Conservation (phyloP, 352 stramenopile species). For the Phytophthora aleatoria region DNA sequence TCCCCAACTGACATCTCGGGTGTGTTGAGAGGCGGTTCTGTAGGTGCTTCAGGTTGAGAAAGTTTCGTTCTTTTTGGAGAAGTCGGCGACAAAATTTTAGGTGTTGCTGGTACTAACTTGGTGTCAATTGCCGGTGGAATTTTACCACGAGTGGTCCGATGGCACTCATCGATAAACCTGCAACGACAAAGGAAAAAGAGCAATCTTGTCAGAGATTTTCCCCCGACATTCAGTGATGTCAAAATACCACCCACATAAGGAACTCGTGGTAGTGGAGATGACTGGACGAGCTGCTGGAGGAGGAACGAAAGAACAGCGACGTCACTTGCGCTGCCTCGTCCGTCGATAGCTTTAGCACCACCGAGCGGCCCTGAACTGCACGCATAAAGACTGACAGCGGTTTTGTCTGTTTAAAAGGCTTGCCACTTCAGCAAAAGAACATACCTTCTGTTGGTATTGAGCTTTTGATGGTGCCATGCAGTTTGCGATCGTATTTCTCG, state of each 20-base stretch:
- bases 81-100: neutral
- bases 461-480: slow-evolving; percentile 33
- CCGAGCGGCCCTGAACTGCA: slow-evolving; percentile 34
- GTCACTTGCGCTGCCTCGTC: slow-evolving; percentile 43
- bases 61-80: slow-evolving; percentile 4
- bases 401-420: neutral
- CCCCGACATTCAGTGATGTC: neutral
- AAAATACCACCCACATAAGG: slow-evolving; percentile 23
- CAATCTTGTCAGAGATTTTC: no score
- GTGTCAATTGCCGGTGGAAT: slow-evolving; percentile 5
- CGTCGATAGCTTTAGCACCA: slow-evolving; percentile 33
- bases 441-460: slow-evolving; percentile 42
- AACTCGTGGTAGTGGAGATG: slow-evolving; percentile 49
- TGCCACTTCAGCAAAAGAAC: neutral
- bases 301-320: slow-evolving; percentile 44
- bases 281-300: slow-evolving; percentile 19
- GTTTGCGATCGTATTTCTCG: slow-evolving; percentile 45
- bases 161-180: slow-evolving; percentile 19
- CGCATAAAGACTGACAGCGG: slow-evolving; percentile 39
- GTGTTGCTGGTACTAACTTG: neutral
- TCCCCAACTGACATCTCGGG: slow-evolving; percentile 39
- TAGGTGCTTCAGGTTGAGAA: neutral
- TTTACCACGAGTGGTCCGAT: neutral
- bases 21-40: neutral
- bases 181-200: neutral